Percentiles rank a stretch among this genome's conserved stretches.
Conservation (phyloP, 2,329 filamentous ascomycete genomes). For the Neonectria coccinea region DNA sequence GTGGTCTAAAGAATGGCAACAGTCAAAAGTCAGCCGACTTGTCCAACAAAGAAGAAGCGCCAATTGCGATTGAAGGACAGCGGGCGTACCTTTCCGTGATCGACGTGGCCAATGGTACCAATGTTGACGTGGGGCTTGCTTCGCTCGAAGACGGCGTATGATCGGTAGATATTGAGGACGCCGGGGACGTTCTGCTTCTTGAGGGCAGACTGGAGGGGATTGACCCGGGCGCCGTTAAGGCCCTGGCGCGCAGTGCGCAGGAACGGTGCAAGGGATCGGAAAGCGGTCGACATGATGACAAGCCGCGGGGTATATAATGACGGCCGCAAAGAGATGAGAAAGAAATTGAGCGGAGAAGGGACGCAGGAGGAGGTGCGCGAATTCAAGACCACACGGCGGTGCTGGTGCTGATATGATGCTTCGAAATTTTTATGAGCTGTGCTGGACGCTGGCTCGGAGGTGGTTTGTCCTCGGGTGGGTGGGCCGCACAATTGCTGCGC, state of each 20-base stretch:
- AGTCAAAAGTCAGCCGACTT: conserved; percentile 33
- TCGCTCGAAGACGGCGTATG: conserved; percentile 82
- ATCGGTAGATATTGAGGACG: conserved; percentile 73
- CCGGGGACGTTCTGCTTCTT: conserved; percentile 71
- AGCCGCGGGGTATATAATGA: conserved; percentile 39
- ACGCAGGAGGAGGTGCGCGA: conserved; percentile 30
- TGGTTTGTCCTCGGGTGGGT: conserved; percentile 37
- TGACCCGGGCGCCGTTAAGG: conserved; percentile 75
- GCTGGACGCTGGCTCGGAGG: conserved; percentile 32
- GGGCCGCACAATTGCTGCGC: conserved; percentile 32
- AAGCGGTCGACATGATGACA: conserved; percentile 80
- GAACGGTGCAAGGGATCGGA: conserved; percentile 82
- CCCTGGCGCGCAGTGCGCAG: conserved; percentile 84
- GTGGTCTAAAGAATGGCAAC: conserved; percentile 78
- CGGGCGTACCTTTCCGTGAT: conserved; percentile 91
- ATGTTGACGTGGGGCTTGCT: conserved; percentile 99
- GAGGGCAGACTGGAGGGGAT: conserved; percentile 80
- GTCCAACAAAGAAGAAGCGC: conserved; percentile 3
- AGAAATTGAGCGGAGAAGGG: conserved; percentile 37
- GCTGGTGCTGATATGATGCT: conserved; percentile 44
- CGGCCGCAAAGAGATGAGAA: conserved; percentile 45
- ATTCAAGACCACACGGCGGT: conserved; percentile 41
- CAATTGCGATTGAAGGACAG: conserved; percentile 17
- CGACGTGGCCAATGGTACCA: conserved; percentile 99
- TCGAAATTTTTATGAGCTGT: conserved; percentile 55